Evolutionary conservation across 2,329 filamentous ascomycete genomes (phyloP), one percentile per base, ranked within the genome.

Genomic region (Pseudogymnoascus sp.): DNA sequence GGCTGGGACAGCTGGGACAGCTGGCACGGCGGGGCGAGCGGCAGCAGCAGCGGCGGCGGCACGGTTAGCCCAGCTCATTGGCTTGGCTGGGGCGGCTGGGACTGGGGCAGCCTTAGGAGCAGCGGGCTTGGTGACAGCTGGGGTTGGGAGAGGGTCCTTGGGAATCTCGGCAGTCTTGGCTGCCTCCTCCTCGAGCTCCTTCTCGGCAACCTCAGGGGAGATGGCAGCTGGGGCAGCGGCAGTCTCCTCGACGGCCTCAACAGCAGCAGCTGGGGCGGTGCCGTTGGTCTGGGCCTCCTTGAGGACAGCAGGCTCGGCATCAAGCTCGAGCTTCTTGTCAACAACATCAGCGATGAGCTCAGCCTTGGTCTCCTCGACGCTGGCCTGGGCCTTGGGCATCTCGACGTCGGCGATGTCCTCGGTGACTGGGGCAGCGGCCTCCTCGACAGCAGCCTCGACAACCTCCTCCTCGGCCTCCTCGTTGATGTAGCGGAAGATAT

Each of bases 401-500:
- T 73, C 71, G 46, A 69, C 68, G 16, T 66, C 68, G 26, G 70
- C 64, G 59, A 70, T 67, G 26, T 66, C 67, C 33, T 69, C 64
- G 11, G 19, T 31, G n/a, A 16, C 28, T 40, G 59, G 40, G 37
- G 66, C 37, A 33, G 65, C 62, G 40, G 68, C 59, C 26, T 72
- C 72, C 56, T 71, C 70, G 63, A 74, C 72, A 8, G 69, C 68
- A 28, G 70, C 62, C 59, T 85, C 82, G 56, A 80, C 78, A 70
- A 86, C 78, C 66, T 88, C 86, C 65, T 90, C 90, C 65, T 97
- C 92, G 43, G 83, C 83, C 70, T 93, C 90, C 66, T 95, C 91
- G 68, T 89, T 87, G 68, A 99, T 87, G 78, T 96, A 98, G 70
- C 95, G 86, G 81, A 98, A 91, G 75, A 99, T 96, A 74, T 99